Evolutionary conservation across 805 yeast species (phyloP).

Genomic region (Metschnikowia hibisci): DNA sequence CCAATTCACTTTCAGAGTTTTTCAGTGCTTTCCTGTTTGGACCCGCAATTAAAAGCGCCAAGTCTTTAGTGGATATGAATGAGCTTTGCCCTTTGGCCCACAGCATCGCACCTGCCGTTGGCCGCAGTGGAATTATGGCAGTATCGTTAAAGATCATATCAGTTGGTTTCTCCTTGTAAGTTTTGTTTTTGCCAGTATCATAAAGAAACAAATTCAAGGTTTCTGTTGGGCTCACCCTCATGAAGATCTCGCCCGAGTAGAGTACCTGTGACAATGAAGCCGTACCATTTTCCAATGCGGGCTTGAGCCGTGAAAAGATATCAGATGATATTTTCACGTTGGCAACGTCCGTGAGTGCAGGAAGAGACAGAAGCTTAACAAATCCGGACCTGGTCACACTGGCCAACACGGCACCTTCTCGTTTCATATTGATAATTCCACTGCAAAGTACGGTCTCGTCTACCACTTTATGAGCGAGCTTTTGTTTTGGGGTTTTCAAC

Average conservation of each 20-base stretch:
- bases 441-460: constrained; percentile 42
- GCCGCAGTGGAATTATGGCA: constrained; percentile 70
- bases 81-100: constrained; percentile 79
- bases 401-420: constrained; percentile 46
- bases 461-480: constrained; percentile 59
- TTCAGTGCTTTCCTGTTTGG: constrained; percentile 61
- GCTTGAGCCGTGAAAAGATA: constrained; percentile 21
- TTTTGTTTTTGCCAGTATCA: constrained; percentile 19
- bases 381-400: constrained; percentile 44
- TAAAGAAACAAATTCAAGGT: constrained; percentile 24
- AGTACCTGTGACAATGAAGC: constrained; percentile 31
- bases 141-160: constrained; percentile 71
- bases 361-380: constrained; percentile 49
- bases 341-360: constrained; percentile 58
- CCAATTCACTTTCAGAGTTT: constrained; percentile 56
- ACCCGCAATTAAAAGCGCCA: constrained; percentile 69
- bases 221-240: constrained; percentile 54
- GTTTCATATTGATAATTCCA: constrained; percentile 49
- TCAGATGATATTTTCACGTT: constrained; percentile 38
- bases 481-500: constrained; percentile 55
- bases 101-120: constrained; percentile 70
- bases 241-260: constrained; percentile 52
- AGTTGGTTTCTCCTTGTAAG: constrained; percentile 23
- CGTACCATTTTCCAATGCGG: constrained; percentile 19
- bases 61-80: constrained; percentile 55